A percentile compares a stretch with the other conserved stretches of the same genome.
phyloP scores from a whole-genome alignment of 495 filamentous ascomycete species.

The Penicillium argentinense region DNA sequence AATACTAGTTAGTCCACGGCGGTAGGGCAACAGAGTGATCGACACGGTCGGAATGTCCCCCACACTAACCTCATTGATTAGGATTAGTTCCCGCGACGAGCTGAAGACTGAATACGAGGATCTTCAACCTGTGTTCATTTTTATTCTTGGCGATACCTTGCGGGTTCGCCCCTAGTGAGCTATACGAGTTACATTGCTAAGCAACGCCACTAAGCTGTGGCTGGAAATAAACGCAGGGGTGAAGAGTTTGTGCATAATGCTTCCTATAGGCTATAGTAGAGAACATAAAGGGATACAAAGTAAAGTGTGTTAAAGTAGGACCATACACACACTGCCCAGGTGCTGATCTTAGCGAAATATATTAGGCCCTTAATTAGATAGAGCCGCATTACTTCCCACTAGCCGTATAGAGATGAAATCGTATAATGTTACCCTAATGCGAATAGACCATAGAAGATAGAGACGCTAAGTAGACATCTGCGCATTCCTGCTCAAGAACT shows the following conservation, averaged over 20 bases:
- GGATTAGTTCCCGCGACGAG: neutral
- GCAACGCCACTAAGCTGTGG: slow-evolving; percentile 1
- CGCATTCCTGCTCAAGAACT: neutral
- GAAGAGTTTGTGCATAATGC: too few relatives aligned
- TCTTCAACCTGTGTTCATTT: neutral
- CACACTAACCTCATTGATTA: neutral
- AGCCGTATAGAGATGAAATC: neutral
- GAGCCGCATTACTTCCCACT: too few relatives aligned
- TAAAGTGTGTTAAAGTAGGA: too few relatives aligned
- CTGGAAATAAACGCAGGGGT: neutral
- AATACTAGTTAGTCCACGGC: neutral
- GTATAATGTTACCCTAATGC: neutral
- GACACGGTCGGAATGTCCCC: neutral
- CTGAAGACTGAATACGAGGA: neutral
- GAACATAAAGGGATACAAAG: too few relatives aligned
- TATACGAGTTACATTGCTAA: neutral
- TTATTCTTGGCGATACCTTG: neutral
- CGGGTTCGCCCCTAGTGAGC: neutral
- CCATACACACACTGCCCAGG: too few relatives aligned
- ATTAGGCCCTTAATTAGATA: neutral
- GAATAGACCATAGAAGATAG: neutral
- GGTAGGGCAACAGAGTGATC: neutral
- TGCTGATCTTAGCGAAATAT: too few relatives aligned
- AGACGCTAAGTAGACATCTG: neutral
- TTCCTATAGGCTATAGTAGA: too few relatives aligned